phyloP scores from a whole-genome alignment of 495 filamentous ascomycete genomes.

The Massariosphaeria phaeospora region DNA sequence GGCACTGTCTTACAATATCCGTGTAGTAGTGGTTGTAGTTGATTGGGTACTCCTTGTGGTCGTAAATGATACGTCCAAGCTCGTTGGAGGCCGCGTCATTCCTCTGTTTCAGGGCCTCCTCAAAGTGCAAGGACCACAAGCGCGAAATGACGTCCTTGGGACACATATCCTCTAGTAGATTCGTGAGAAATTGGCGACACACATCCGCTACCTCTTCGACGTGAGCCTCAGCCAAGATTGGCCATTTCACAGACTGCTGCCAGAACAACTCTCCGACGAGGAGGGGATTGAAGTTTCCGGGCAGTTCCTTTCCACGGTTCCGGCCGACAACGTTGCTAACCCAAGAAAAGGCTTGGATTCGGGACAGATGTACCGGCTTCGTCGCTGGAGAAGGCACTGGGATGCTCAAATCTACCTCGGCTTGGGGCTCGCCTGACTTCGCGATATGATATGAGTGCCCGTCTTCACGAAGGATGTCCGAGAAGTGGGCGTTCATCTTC shows the following conservation, averaged over 20 bases:
- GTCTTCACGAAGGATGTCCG: constrained; percentile 15
- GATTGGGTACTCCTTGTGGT: constrained; percentile 30
- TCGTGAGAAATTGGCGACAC: constrained; percentile 29
- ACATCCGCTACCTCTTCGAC: constrained; percentile 26
- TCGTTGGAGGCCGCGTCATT: constrained; percentile 12
- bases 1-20: constrained; percentile 19
- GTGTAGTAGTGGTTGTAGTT: constrained; percentile 38
- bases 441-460: constrained; percentile 31
- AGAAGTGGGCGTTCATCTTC: constrained; percentile 34
- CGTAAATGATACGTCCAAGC: constrained; percentile 24
- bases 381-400: background rate
- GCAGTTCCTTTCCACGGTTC: constrained; percentile 28
- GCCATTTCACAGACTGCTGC: constrained; percentile 30
- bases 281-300: constrained; percentile 33
- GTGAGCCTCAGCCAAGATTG: constrained; percentile 24
- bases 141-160: constrained; percentile 19
- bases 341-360: constrained; percentile 22
- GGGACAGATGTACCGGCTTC: constrained; percentile 10
- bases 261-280: constrained; percentile 33
- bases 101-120: background rate
- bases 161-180: constrained; percentile 16
- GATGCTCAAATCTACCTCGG: background rate
- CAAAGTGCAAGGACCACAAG: constrained; percentile 15
- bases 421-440: background rate
- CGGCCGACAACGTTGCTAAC: constrained; percentile 21